Conservation (phyloP, 441 rosid species). For the Erysimum pusillum region DNA sequence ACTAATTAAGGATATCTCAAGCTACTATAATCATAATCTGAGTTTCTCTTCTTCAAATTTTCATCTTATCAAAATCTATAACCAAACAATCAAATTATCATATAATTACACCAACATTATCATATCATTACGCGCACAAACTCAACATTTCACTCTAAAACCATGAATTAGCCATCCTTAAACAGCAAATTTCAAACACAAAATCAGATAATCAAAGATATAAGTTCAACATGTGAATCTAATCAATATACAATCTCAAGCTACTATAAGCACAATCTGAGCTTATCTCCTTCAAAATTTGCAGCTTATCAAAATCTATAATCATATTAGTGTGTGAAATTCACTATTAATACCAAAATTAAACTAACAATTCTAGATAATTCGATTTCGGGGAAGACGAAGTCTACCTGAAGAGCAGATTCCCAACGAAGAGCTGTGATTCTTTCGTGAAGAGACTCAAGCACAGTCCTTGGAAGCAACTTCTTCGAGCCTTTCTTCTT, state of each 20-base stretch:
- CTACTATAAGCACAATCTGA: constrained; percentile 12
- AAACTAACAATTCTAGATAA: background rate
- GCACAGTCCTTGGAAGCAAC: constrained; percentile 81
- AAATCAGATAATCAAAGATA: background rate
- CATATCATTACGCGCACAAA: background rate
- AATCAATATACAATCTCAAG: background rate
- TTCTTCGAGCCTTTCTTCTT: constrained; percentile 85
- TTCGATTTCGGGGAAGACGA: background rate
- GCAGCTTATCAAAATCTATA: background rate
- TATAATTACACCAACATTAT: constrained; percentile 1
- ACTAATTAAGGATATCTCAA: too few relatives aligned
- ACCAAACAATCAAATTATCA: too few relatives aligned
- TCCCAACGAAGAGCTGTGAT: constrained; percentile 90
- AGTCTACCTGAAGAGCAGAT: constrained; percentile 79
- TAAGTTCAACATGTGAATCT: background rate
- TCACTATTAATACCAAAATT: background rate
- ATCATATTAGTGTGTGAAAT: background rate
- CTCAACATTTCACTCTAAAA: too few relatives aligned
- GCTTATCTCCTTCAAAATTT: background rate
- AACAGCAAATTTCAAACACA: background rate
- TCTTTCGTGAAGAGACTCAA: constrained; percentile 88
- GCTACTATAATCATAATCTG: too few relatives aligned
- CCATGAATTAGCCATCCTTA: background rate
- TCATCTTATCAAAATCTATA: too few relatives aligned
- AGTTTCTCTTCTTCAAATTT: too few relatives aligned